phyloP scores from a whole-genome alignment of 1,139 yeast genomes.

The Zygoascus meyerae region DNA sequence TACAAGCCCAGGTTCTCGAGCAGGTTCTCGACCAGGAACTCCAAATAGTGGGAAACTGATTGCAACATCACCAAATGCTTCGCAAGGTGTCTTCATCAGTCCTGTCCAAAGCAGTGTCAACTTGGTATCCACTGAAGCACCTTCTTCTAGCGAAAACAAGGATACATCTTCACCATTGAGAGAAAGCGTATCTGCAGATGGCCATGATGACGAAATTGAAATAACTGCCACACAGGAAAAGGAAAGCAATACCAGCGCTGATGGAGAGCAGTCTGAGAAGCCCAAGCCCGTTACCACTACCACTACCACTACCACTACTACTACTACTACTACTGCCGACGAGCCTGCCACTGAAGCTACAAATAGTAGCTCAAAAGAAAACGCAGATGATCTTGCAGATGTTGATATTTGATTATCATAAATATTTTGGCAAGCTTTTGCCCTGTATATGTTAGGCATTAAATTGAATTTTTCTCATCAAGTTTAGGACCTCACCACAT shows the following conservation, averaged over 20 bases:
- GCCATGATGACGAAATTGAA: not conserved
- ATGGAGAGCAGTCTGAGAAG: not conserved
- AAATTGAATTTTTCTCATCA: not conserved
- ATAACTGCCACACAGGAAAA: not conserved
- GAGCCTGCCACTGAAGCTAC: not conserved
- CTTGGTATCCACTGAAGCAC: not conserved
- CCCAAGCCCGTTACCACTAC: not conserved
- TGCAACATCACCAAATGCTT: conserved; percentile 4
- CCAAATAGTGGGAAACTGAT: conserved; percentile 6
- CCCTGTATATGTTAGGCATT: conserved; percentile 3
- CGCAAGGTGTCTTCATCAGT: conserved; percentile 7
- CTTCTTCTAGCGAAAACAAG: not conserved
- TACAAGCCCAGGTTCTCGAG: not conserved
- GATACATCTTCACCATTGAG: not conserved
- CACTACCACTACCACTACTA: not conserved
- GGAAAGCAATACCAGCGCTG: not conserved
- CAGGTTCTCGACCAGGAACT: conserved; percentile 11
- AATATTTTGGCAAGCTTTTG: not conserved
- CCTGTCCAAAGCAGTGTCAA: conserved; percentile 7
- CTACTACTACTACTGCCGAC: not conserved
- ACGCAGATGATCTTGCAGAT: conserved; percentile 8
- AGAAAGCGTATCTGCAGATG: not conserved
- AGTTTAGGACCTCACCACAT: conserved; percentile 56
- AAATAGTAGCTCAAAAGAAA: not conserved
- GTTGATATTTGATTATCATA: conserved; percentile 6